These are phyloP conservation scores for Linnemannia schmuckeri DNA, from an alignment of 192 early-diverging fungal species.

Conservation along the genomic window DNA sequence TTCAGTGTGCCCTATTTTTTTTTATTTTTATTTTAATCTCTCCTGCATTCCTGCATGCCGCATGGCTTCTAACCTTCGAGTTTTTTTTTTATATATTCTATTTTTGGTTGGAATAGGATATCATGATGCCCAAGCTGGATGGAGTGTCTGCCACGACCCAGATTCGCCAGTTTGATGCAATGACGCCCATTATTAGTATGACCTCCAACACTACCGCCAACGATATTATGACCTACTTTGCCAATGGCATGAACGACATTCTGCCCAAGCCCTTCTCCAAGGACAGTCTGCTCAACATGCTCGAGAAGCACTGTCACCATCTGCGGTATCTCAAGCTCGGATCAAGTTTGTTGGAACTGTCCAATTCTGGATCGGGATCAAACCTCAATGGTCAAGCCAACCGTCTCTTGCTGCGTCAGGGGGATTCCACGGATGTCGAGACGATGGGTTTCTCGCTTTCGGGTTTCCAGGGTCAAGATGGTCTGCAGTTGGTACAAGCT, in stretches of 20 bases:
- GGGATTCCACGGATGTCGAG: slow-evolving; percentile 4
- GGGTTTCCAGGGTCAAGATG: slow-evolving; percentile 18
- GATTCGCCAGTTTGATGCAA: slow-evolving; percentile 77
- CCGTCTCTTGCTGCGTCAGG: slow-evolving; percentile 30
- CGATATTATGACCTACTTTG: slow-evolving; percentile 73
- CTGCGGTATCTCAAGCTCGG: slow-evolving; percentile 48
- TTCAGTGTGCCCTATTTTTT: background rate
- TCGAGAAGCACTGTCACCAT: slow-evolving; percentile 70
- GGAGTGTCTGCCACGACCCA: slow-evolving; percentile 73
- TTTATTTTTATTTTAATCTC: background rate
- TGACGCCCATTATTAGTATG: slow-evolving; percentile 82
- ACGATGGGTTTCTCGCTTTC: slow-evolving; percentile 19
- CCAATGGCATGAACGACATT: slow-evolving; percentile 79
- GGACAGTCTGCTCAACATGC: slow-evolving; percentile 58
- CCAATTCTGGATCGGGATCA: background rate
- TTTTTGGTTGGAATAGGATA: slow-evolving; percentile 61
- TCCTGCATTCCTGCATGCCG: background rate
- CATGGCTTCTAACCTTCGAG: background rate
- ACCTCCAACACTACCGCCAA: slow-evolving; percentile 72
- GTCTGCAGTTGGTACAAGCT: slow-evolving; percentile 5
- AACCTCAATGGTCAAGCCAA: slow-evolving; percentile 15
- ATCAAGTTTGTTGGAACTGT: slow-evolving; percentile 13
- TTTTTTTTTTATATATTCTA: background rate
- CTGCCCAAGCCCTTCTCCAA: slow-evolving; percentile 76
- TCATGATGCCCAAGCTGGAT: slow-evolving; percentile 80